These are phyloP conservation scores for Pythium rishiriense DNA, from an alignment of 352 stramenopile species.

Conservation along the genomic window DNA sequence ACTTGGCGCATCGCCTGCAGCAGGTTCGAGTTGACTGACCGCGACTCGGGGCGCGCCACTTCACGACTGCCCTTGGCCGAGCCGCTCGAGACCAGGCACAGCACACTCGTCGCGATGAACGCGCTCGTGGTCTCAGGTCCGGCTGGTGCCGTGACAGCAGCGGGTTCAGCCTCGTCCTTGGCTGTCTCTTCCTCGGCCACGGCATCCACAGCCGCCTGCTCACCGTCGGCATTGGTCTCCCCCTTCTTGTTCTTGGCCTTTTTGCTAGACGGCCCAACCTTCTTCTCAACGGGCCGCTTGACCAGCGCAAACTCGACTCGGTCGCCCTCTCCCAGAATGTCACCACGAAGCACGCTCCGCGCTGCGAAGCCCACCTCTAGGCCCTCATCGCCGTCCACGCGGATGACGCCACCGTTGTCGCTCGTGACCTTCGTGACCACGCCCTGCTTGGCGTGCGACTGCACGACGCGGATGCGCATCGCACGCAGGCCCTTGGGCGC, in stretches of 20 bases:
- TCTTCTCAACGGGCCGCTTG: conserved; percentile 24
- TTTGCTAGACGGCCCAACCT: conserved; percentile 1
- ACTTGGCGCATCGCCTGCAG: conserved; percentile 66
- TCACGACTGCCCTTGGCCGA: conserved; percentile 3
- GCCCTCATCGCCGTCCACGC: conserved; percentile 39
- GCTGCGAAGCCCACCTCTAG: conserved; percentile 48
- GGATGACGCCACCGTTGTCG: conserved; percentile 57
- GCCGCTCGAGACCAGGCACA: conserved; percentile 36
- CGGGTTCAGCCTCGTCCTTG: conserved; percentile 20
- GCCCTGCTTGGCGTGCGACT: conserved; percentile 57
- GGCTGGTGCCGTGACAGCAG: neutral
- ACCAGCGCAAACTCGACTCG: conserved; percentile 68
- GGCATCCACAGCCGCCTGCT: neutral
- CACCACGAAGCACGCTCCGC: conserved; percentile 57
- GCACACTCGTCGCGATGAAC: conserved; percentile 44
- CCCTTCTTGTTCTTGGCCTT: conserved; percentile 17
- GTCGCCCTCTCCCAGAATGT: conserved; percentile 63
- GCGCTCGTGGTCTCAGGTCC: conserved; percentile 6
- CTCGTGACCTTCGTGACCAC: conserved; percentile 50
- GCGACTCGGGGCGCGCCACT: conserved; percentile 36
- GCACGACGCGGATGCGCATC: conserved; percentile 52
- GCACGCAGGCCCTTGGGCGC: conserved; percentile 51
- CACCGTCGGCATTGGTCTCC: neutral
- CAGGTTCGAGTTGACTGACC: conserved; percentile 66
- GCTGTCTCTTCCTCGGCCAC: neutral